A percentile compares a stretch with the other conserved stretches of the same genome.
These are phyloP conservation scores for Scedosporium dehoogii DNA, from an alignment of 2,329 filamentous ascomycete species.

Conservation along the genomic window DNA sequence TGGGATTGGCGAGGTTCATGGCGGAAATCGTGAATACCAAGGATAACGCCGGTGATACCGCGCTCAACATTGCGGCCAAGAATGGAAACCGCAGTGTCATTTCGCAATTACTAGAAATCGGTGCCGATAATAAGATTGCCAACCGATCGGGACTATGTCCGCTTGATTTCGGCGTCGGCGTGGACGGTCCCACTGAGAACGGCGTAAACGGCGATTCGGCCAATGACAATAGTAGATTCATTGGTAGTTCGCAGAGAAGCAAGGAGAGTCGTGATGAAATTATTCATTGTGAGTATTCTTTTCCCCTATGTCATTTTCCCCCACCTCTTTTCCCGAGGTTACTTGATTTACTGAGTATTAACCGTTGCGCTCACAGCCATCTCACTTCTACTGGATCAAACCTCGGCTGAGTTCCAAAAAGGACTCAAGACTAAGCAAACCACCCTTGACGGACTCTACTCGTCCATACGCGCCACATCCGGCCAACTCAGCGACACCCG, in stretches of 20 bases:
- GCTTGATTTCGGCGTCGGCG: constrained; percentile 87
- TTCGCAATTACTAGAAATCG: constrained; percentile 90
- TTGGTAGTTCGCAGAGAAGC: constrained; percentile 36
- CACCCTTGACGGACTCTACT: constrained; percentile 71
- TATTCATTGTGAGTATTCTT: constrained; percentile 64
- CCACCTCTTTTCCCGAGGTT: too few species aligned
- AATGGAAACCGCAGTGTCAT: constrained; percentile 93
- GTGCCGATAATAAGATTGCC: constrained; percentile 82
- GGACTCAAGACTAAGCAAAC: constrained; percentile 79
- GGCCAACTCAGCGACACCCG: constrained; percentile 69
- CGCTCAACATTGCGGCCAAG: constrained; percentile 83
- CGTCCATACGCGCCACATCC: constrained; percentile 70
- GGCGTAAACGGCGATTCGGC: constrained; percentile 30
- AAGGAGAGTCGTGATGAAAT: constrained; percentile 72
- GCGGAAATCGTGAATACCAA: constrained; percentile 93
- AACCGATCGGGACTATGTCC: constrained; percentile 85
- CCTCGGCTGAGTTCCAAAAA: constrained; percentile 67
- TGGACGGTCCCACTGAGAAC: constrained; percentile 41
- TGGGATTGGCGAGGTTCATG: constrained; percentile 88
- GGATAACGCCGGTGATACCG: constrained; percentile 90
- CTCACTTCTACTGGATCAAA: constrained; percentile 69
- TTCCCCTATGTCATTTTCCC: too few species aligned
- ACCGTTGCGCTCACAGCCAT: constrained; percentile 50
- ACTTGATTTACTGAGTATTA: constrained; percentile 11
- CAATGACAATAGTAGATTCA: constrained; percentile 27